A percentile compares a stretch with the other conserved stretches of the same genome.
Evolutionary conservation across 257 asterid genomes (phyloP).

Genomic region (Gynochthodes officinalis): DNA sequence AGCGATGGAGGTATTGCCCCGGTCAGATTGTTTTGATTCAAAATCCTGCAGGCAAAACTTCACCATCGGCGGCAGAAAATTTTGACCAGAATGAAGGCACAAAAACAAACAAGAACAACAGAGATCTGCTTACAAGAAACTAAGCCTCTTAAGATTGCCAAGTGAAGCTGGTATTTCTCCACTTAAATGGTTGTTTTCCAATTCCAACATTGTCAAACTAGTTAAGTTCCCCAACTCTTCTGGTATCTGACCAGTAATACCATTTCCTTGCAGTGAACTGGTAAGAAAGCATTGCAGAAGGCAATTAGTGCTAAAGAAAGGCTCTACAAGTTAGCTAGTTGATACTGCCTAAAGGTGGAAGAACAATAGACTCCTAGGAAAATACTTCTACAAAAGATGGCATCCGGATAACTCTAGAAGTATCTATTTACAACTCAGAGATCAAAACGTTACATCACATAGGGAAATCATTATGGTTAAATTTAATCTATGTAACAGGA

Average conservation of each 20-base stretch:
- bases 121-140: slow-evolving; percentile 60
- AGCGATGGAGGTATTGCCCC: slow-evolving; percentile 85
- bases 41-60: slow-evolving; percentile 46
- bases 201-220: slow-evolving; percentile 77
- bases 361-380: neutral
- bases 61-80: slow-evolving; percentile 4
- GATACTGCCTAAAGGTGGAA: neutral
- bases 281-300: slow-evolving; percentile 12
- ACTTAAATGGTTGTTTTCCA: slow-evolving; percentile 62
- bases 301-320: slow-evolving; percentile 2
- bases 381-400: neutral
- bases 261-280: slow-evolving; percentile 91
- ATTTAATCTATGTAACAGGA: neutral
- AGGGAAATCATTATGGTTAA: neutral
- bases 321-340: neutral
- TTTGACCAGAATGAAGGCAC: slow-evolving; percentile 1
- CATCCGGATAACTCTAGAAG: neutral
- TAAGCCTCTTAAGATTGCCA: slow-evolving; percentile 68
- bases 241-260: slow-evolving; percentile 75
- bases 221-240: slow-evolving; percentile 73
- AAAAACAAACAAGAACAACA: neutral
- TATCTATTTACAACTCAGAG: neutral
- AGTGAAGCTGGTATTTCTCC: slow-evolving; percentile 85
- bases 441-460: neutral
- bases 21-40: slow-evolving; percentile 69